These are phyloP conservation scores for Penicillium soppii DNA, from an alignment of 495 filamentous ascomycete species.

Conservation along the genomic window DNA sequence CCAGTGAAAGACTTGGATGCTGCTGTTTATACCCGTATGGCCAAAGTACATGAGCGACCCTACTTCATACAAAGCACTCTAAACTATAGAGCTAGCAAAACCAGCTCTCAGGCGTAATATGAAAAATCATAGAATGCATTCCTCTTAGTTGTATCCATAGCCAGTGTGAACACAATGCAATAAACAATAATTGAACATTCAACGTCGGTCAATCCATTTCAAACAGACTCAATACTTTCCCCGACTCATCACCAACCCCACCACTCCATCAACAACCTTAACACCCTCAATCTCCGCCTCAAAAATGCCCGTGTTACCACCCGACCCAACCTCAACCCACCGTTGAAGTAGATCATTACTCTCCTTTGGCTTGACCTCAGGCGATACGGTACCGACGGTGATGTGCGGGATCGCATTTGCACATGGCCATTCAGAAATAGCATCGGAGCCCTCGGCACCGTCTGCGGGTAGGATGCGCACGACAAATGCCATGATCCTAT, in stretches of 20 bases:
- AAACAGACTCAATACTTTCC: slow-evolving; percentile 20
- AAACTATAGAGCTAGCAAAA: too few relatives aligned
- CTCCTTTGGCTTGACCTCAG: slow-evolving; percentile 83
- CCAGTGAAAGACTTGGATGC: not conserved
- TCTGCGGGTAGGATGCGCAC: slow-evolving; percentile 58
- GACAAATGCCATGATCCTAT: slow-evolving; percentile 82
- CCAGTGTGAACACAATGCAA: not conserved
- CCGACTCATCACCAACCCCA: slow-evolving; percentile 46
- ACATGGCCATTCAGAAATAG: slow-evolving; percentile 54
- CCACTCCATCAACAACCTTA: slow-evolving; percentile 41
- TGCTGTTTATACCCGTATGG: not conserved
- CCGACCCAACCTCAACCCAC: slow-evolving; percentile 61
- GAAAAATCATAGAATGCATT: not conserved
- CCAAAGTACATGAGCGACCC: not conserved
- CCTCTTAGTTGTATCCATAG: not conserved
- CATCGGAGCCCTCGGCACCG: slow-evolving; percentile 20
- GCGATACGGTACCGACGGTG: slow-evolving; percentile 77
- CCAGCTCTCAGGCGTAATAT: too few relatives aligned
- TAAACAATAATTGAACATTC: not conserved
- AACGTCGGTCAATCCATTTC: not conserved
- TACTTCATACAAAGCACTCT: too few relatives aligned
- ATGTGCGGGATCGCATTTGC: slow-evolving; percentile 82
- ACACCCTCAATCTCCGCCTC: slow-evolving; percentile 46
- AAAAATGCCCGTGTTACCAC: slow-evolving; percentile 47
- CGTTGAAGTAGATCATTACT: slow-evolving; percentile 77